phyloP scores from a whole-genome alignment of 257 asterid genomes.

The Lycium barbarum region DNA sequence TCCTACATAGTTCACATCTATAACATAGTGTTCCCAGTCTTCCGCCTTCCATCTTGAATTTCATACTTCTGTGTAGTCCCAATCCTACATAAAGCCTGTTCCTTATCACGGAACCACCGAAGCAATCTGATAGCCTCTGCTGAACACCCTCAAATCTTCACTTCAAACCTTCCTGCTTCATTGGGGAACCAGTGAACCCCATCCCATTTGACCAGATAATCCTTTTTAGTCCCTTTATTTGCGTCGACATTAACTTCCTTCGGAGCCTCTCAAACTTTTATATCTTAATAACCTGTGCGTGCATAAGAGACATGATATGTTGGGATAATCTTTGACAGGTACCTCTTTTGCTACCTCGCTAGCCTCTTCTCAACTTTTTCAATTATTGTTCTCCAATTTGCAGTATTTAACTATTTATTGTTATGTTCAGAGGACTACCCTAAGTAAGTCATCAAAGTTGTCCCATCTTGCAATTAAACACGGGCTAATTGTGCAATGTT shows the following conservation, averaged over 20 bases:
- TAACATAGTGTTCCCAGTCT: neutral
- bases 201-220: neutral
- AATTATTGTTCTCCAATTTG: neutral
- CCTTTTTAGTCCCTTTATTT: neutral
- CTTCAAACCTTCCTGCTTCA: neutral
- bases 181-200: neutral
- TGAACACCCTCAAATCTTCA: neutral
- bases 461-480: neutral
- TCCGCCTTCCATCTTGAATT: neutral
- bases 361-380: neutral
- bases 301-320: slow-evolving; percentile 4
- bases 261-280: neutral
- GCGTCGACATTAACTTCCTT: neutral
- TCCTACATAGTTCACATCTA: neutral
- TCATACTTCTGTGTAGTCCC: neutral
- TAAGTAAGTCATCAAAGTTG: neutral
- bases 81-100: neutral
- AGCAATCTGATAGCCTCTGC: neutral
- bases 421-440: neutral
- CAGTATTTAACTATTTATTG: neutral
- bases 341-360: neutral
- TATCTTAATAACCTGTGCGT: neutral
- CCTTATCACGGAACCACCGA: neutral
- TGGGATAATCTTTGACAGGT: neutral
- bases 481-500: neutral